phyloP scores from a whole-genome alignment of 179 eudicot species.

The Actinidia polygama region DNA sequence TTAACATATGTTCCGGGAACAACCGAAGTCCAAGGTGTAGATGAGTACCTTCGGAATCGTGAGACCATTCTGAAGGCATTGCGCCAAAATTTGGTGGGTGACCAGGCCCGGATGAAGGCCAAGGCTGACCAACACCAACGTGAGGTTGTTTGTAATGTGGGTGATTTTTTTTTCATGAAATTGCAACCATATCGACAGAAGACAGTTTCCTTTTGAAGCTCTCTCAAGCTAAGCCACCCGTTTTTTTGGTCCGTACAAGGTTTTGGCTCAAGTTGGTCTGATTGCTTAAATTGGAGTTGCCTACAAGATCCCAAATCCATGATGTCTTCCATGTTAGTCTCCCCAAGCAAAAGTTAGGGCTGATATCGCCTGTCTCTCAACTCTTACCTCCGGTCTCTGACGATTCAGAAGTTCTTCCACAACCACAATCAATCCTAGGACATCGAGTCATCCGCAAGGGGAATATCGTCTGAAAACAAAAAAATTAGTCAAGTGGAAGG shows the following conservation, averaged over 20 bases:
- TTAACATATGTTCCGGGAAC: too few species aligned
- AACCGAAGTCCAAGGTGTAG: too few species aligned
- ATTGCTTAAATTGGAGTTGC: slow-evolving; percentile 13
- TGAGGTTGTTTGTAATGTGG: background rate
- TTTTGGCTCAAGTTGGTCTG: background rate
- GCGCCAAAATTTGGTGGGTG: background rate
- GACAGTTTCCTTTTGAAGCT: background rate
- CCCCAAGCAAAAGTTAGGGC: background rate
- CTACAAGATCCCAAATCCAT: background rate
- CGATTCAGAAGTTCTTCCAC: too few species aligned
- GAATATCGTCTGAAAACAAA: too few species aligned
- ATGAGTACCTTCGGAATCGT: background rate
- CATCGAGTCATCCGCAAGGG: too few species aligned
- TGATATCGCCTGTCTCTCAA: background rate
- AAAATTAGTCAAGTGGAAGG: too few species aligned
- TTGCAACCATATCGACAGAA: background rate
- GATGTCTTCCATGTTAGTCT: slow-evolving; percentile 16
- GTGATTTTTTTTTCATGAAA: background rate
- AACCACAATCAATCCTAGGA: too few species aligned
- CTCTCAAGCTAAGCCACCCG: background rate
- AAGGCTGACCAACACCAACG: background rate
- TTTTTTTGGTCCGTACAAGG: slow-evolving; percentile 17
- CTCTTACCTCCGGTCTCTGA: too few species aligned
- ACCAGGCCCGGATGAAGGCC: background rate
- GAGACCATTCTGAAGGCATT: background rate